Evolutionary conservation across 257 asterid genomes (phyloP), one percentile per base, ranked within the genome.

Genomic region (Anisodus acutangulus): DNA sequence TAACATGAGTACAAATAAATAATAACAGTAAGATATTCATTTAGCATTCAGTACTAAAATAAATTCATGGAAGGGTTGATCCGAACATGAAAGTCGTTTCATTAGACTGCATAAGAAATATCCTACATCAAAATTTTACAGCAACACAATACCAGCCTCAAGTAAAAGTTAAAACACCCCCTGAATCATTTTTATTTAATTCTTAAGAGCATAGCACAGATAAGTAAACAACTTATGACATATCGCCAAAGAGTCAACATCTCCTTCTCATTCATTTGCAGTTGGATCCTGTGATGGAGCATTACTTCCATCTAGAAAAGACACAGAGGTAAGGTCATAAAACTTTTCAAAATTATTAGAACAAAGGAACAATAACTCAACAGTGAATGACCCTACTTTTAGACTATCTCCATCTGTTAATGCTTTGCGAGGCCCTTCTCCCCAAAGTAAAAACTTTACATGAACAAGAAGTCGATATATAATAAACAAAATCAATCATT

Each of bases 241-340:
- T 45, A 43, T 71, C 58, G n/a, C 45, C 83, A 37, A 82, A 67
- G 84, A 85, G 54, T 41, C 31, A 69, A 39, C 39, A 17, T 80
- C 62, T 58, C 83, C 86, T 26, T 26, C 31, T 71, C 92, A 93
- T 85, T 94, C 94, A 47, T 90, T 53, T 79, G 91, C 57, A 59
- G 92, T 35, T 37, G 78, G 87, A 51, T 95, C 98, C 85, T 93
- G 97, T 5, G 89, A 71, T 47, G 92, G 83, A 83, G 87, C 64
- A 86, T 84, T 85, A 85, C 84, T 86, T 88, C 95, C 97, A 76
- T 95, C 98, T 95, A 74, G 5, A 7, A 6, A 37, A 82, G 78
- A 12, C 72, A 67, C 68, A 16, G 69, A 82, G 69, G 43, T 4
- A 68, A 43, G 78, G 35, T 41, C 59, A n/a, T 15, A 31, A 82